Conservation (phyloP, 176 grass and related monocot species). For the Raddia guianensis region DNA sequence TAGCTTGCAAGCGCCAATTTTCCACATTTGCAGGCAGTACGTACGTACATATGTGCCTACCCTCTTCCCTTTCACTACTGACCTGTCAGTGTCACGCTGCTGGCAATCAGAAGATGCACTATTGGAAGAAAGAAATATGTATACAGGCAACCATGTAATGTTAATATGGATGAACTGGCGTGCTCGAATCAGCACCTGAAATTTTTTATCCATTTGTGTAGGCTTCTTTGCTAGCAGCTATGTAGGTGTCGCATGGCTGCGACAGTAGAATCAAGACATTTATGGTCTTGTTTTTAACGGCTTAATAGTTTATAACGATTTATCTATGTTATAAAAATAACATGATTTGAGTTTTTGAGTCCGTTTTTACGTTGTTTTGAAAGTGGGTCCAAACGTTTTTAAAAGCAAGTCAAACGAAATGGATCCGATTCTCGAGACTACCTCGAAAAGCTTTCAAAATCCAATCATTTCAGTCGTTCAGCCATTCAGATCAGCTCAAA, state of each 20-base stretch:
- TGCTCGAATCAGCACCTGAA: not conserved
- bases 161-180: not conserved
- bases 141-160: no score
- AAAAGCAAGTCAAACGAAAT: no score
- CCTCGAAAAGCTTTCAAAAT: no score
- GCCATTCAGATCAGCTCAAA: no score
- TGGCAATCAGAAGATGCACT: not conserved
- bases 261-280: not conserved
- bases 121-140: not conserved
- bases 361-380: no score
- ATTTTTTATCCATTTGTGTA: not conserved
- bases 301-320: no score
- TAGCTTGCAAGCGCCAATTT: not conserved
- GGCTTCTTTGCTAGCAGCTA: not conserved
- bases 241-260: not conserved
- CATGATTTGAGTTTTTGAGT: no score
- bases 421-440: no score
- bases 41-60: not conserved
- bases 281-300: no score
- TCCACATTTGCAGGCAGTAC: not conserved
- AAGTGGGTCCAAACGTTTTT: no score
- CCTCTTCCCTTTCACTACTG: conserved; percentile 5
- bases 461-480: no score
- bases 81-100: not conserved
- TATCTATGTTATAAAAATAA: no score